Base-by-base conservation (phyloP, 805 yeast species). In the Phaffomyces opuntiae region DNA sequence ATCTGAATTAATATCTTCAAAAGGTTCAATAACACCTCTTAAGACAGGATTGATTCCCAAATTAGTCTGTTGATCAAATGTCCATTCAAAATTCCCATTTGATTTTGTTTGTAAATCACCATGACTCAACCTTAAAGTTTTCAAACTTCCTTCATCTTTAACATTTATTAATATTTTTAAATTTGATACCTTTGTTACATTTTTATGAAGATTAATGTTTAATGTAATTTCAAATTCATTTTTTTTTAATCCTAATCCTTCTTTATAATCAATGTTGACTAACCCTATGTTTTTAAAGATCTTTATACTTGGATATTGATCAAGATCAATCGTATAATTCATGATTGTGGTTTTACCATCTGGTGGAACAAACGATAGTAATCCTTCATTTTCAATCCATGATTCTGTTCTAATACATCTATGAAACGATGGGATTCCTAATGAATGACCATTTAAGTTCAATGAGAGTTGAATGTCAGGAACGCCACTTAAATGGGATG, bases 281-380 rank as follows among this genome's bases (percentile, higher is more conserved):
- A 66, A 46, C 1, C 72, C 63, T 3, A 54, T 17, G 19, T 47
- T 52, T 35, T 49, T 52, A 8, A 50, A 52, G 1, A 49, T 33
- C 13, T 49, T 53, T 1, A 50, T 46, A 2, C 42, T 6, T 6
- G 61, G 49, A 36, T 50, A 45, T 21, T 47, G 48, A 44, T 63
- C 65, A 16, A 83, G 56, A 51, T 84, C 85, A 29, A 85, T 61
- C 7, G 74, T 69, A 62, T 90, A 90, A 9, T 75, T 63, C 73
- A 82, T 75, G 21, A 90, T 59, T 3, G 72, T 68, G 36, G 79
- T 77, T 48, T 68, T 73, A 7, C 95, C 97, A 63, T 91, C 96
- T 0, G 98, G 96, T 6, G 98, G 99, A 17, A 85, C 73, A 56
- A 91, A 87, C 16, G 79, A 69, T 31, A 89, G 59, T 0, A 65